These are phyloP conservation scores for Yamadazyma jaroonii DNA, from an alignment of 1,139 yeast species.

Conservation along the genomic window DNA sequence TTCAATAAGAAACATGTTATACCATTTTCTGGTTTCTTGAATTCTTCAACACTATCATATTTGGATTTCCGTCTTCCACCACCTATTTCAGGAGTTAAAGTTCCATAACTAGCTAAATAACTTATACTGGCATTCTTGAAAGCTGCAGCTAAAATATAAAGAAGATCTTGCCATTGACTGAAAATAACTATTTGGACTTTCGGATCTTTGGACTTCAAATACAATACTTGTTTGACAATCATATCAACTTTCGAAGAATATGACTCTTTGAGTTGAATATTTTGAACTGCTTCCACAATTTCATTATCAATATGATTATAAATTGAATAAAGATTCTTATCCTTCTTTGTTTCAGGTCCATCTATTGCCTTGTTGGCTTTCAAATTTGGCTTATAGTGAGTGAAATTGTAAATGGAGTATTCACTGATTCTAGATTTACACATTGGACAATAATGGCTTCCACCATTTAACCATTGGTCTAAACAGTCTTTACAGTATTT, in stretches of 20 bases:
- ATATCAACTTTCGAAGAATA: constrained; percentile 87
- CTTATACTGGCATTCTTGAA: constrained; percentile 56
- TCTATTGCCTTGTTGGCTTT: constrained; percentile 46
- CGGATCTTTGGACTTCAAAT: constrained; percentile 57
- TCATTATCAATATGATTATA: constrained; percentile 47
- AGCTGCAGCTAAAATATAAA: constrained; percentile 67
- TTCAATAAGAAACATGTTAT: constrained; percentile 83
- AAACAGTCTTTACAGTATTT: constrained; percentile 80
- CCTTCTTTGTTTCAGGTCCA: constrained; percentile 12
- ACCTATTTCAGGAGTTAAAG: constrained; percentile 32
- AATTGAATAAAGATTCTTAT: constrained; percentile 37
- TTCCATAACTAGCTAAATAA: constrained; percentile 43
- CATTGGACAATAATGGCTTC: constrained; percentile 64
- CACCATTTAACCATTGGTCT: constrained; percentile 60
- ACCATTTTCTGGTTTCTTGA: constrained; percentile 54
- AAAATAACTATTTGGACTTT: constrained; percentile 77
- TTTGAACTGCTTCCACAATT: constrained; percentile 43
- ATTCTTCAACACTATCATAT: constrained; percentile 52
- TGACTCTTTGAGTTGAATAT: constrained; percentile 39
- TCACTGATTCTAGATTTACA: constrained; percentile 54
- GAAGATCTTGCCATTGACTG: constrained; percentile 83
- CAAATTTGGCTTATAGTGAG: constrained; percentile 44
- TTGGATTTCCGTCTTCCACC: constrained; percentile 27
- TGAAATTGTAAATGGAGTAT: constrained; percentile 58
- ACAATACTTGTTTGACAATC: constrained; percentile 69